Percentiles rank a stretch among this genome's conserved stretches.
phyloP scores from a whole-genome alignment of 768 basidiomycete species.

The Tulasnella sp. region DNA sequence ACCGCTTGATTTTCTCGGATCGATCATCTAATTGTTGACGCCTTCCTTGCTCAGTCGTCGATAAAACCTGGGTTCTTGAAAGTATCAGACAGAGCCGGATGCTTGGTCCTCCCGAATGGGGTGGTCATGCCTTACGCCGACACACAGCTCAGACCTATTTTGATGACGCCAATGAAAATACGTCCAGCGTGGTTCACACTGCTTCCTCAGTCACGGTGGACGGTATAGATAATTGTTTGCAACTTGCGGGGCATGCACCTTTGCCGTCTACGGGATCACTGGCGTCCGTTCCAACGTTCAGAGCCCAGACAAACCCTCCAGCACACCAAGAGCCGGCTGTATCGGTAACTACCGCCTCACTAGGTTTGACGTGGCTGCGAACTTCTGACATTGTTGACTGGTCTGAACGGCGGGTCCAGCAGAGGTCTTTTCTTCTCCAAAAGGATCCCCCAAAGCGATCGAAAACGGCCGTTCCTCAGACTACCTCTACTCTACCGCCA shows the following conservation, averaged over 20 bases:
- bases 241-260: background rate
- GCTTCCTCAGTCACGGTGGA: background rate
- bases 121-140: background rate
- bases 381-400: background rate
- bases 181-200: background rate
- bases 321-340: background rate
- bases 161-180: background rate
- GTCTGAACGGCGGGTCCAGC: background rate
- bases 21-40: background rate
- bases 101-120: slow-evolving; percentile 1
- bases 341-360: too few species aligned
- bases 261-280: background rate
- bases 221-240: background rate
- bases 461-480: background rate
- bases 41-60: background rate
- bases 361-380: too few species aligned
- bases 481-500: too few species aligned
- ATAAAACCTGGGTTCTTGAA: background rate
- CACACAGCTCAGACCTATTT: background rate
- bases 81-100: background rate
- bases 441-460: background rate
- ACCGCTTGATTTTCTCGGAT: background rate
- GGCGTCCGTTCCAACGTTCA: background rate
- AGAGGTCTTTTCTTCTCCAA: background rate
- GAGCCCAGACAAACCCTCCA: background rate